These are phyloP conservation scores for Podaxis sp. DNA, from an alignment of 768 basidiomycete genomes.

Conservation along the genomic window DNA sequence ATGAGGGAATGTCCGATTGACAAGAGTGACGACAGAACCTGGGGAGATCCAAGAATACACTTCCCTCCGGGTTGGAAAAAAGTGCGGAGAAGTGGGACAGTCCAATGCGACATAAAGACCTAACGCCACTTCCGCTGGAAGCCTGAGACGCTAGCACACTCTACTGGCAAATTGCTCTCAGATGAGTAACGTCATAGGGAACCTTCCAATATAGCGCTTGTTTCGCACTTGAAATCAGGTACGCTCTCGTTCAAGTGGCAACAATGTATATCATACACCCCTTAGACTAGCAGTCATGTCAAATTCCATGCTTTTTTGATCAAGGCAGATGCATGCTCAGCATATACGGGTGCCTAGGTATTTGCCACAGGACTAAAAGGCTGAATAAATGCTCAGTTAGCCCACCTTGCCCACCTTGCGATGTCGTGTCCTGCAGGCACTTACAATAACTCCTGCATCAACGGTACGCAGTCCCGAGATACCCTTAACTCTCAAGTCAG, in stretches of 20 bases:
- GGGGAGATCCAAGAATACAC: no score
- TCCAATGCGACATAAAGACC: no score
- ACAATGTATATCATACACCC: not conserved
- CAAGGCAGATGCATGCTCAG: slow-evolving; percentile 6
- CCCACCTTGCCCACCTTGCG: no score
- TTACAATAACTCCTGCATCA: slow-evolving; percentile 23
- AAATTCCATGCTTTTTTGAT: slow-evolving; percentile 5
- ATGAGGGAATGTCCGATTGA: no score
- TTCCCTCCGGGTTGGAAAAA: no score
- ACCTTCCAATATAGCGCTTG: no score
- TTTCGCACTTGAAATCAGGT: not conserved
- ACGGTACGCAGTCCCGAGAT: slow-evolving; percentile 22
- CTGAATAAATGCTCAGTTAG: not conserved
- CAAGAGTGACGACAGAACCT: no score
- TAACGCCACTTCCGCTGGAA: no score
- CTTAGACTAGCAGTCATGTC: not conserved
- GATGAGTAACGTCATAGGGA: no score
- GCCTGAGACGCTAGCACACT: no score
- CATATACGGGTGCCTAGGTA: slow-evolving; percentile 5
- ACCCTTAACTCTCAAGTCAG: slow-evolving; percentile 25
- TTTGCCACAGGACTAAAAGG: slow-evolving; percentile 3
- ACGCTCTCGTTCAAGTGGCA: not conserved
- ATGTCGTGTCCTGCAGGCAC: not conserved
- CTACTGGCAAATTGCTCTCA: no score
- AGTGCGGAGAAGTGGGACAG: no score